Evolutionary conservation across 163 green algal species (phyloP), one percentile per base, ranked within the genome.

Genomic region (Coccomyxa subellipsoidea): DNA sequence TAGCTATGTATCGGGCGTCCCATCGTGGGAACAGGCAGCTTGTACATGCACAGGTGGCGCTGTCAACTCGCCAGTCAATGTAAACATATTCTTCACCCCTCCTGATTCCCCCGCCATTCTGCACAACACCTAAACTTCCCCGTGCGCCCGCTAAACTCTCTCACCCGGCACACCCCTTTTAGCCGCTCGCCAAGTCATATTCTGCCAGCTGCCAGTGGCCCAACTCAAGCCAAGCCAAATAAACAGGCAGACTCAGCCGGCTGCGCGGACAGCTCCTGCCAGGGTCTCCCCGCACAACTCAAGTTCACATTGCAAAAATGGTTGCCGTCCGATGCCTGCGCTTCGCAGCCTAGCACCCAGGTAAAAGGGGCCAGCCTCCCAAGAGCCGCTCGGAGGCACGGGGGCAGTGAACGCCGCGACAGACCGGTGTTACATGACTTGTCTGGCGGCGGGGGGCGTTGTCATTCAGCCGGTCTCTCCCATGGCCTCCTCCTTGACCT

Each of bases 401-500:
- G 47, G 21, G 47, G 47, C 47, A 59, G 47, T 12, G 47, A 59
- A 59, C 47, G 15, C 47, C 47, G 47, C 23, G 15, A 18, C 15
- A 59, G 47, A 18, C 47, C 47, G 23, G 47, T 59, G 10, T 8
- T 54, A 23, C 39, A 8, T 54, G 39, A 8, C 39, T 54, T 8
- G 8, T 23, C 39, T 54, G 10, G 8, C 39, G 10, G 39, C 15
- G 47, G 4, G 15, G 47, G 4, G 15, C 21, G 4, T 12, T 59
- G 47, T 59, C 47, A 59, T 59, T n/a, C 47, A 59, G 47, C 2
- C 47, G 1, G 47, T 59, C 47, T 81, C 81, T 15, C 80, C 84
- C 39, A 84, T 82, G 38, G 73, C 79, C 29, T 88, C 84, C 69
- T 87, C 80, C 66, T 69, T 39, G 35, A 54, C 54, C 54, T 84